Percentiles rank a stretch among this genome's conserved stretches.
phyloP scores from a whole-genome alignment of 768 basidiomycete species.

The Mycena epipterygia region DNA sequence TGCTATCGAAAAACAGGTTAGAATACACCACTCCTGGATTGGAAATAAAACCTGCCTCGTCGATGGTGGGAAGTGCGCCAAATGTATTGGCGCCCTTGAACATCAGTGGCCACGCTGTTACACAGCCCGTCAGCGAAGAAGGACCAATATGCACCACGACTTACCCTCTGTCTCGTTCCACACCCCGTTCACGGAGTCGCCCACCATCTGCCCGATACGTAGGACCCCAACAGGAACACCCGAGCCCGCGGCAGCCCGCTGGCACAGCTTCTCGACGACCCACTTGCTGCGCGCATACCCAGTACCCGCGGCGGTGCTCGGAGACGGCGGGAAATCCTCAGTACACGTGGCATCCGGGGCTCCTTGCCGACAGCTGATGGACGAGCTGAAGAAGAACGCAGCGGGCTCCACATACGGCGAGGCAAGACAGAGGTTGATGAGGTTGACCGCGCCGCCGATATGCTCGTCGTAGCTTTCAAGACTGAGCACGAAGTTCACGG shows the following conservation, averaged over 20 bases:
- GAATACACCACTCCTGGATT: neutral
- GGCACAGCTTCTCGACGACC: slow-evolving; percentile 66
- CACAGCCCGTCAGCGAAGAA: slow-evolving; percentile 22
- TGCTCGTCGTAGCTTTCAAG: slow-evolving; percentile 56
- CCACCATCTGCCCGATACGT: slow-evolving; percentile 70
- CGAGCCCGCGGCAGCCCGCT: slow-evolving; percentile 51
- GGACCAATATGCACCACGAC: slow-evolving; percentile 10
- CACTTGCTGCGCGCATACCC: slow-evolving; percentile 61
- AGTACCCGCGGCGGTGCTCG: slow-evolving; percentile 51
- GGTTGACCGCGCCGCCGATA: slow-evolving; percentile 62
- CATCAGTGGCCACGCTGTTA: slow-evolving; percentile 56
- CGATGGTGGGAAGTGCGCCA: slow-evolving; percentile 47
- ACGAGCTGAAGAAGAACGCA: slow-evolving; percentile 66
- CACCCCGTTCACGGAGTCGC: slow-evolving; percentile 60
- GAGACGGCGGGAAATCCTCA: slow-evolving; percentile 51
- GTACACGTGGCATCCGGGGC: slow-evolving; percentile 44
- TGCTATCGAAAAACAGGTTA: slow-evolving; percentile 37
- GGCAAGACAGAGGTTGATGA: slow-evolving; percentile 62
- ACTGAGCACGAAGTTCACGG: slow-evolving; percentile 66
- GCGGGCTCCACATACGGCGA: slow-evolving; percentile 50
- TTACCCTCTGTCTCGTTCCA: slow-evolving; percentile 67
- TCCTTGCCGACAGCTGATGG: slow-evolving; percentile 55
- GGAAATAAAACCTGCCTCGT: slow-evolving; percentile 43
- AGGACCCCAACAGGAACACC: slow-evolving; percentile 51
- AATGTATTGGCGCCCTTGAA: slow-evolving; percentile 59